Evolutionary conservation across 2,329 filamentous ascomycete genomes (phyloP).

Genomic region (Corynespora cassiicola): DNA sequence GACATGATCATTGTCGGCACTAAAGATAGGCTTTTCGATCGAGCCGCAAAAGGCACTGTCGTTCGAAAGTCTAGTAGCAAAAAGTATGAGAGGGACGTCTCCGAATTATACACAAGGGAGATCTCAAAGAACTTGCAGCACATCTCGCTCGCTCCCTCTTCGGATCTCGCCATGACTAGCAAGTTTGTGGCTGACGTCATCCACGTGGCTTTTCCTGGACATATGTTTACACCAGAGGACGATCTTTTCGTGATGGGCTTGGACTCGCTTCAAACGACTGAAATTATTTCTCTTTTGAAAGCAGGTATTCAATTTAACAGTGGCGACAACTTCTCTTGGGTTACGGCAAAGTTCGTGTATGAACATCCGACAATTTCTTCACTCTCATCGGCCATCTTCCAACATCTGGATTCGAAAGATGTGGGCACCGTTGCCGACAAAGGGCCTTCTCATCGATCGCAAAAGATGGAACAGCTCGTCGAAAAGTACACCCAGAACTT

Average conservation of each 20-base stretch:
- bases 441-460: slow-evolving; percentile 14
- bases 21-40: slow-evolving; percentile 51
- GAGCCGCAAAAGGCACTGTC: no score
- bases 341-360: slow-evolving; percentile 37
- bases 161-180: no score
- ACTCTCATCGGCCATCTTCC: slow-evolving; percentile 22
- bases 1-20: slow-evolving; percentile 51
- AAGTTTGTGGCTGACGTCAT: no score
- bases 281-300: slow-evolving; percentile 31
- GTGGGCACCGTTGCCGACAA: slow-evolving; percentile 11
- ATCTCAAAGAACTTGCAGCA: slow-evolving; percentile 1
- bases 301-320: slow-evolving; percentile 15
- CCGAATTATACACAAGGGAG: slow-evolving; percentile 34
- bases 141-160: no score
- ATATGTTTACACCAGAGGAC: slow-evolving; percentile 33
- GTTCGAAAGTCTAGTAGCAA: slow-evolving; percentile 48
- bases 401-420: slow-evolving; percentile 2
- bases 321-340: slow-evolving; percentile 16
- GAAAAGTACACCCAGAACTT: slow-evolving; percentile 33
- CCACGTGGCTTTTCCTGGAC: slow-evolving; percentile 17
- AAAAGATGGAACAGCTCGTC: slow-evolving; percentile 34
- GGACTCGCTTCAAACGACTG: slow-evolving; percentile 34
- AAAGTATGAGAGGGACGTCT: slow-evolving; percentile 54
- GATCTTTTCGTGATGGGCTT: slow-evolving; percentile 43
- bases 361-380: slow-evolving; percentile 34